Evolutionary conservation across 306 rosid genomes (phyloP).

Genomic region (Prunus mume): DNA sequence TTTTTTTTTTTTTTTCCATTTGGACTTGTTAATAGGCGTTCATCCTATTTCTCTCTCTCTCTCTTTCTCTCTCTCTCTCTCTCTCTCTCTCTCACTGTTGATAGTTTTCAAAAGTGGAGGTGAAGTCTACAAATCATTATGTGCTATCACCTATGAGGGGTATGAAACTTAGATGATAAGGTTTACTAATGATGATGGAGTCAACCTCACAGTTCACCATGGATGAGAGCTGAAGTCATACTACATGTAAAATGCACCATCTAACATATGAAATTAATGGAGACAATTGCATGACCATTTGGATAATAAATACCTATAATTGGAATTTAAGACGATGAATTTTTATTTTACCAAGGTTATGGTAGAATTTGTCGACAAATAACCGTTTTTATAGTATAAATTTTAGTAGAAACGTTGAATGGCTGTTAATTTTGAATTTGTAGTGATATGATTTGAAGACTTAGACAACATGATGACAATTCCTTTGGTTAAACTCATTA

Average conservation of each 20-base stretch:
- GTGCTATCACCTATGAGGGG: neutral
- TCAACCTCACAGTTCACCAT: neutral
- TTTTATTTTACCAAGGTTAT: neutral
- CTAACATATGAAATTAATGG: no score
- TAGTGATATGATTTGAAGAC: neutral
- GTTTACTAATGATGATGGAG: neutral
- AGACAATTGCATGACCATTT: neutral
- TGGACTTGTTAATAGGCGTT: neutral
- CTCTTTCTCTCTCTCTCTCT: neutral
- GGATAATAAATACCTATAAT: neutral
- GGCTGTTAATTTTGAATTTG: neutral
- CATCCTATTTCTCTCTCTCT: neutral
- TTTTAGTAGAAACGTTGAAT: neutral
- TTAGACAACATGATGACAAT: neutral
- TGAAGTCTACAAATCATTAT: neutral
- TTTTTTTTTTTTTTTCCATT: neutral
- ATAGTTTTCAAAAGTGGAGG: neutral
- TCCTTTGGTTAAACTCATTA: neutral
- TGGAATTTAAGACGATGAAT: neutral
- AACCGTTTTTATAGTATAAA: neutral
- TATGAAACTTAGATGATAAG: neutral
- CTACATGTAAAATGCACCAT: neutral
- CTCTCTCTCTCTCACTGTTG: neutral
- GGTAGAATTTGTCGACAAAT: neutral
- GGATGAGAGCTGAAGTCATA: neutral